Percentiles rank a stretch among this genome's conserved stretches.
Evolutionary conservation across 495 filamentous ascomycete species (phyloP).

Genomic region (Parathielavia appendiculata): DNA sequence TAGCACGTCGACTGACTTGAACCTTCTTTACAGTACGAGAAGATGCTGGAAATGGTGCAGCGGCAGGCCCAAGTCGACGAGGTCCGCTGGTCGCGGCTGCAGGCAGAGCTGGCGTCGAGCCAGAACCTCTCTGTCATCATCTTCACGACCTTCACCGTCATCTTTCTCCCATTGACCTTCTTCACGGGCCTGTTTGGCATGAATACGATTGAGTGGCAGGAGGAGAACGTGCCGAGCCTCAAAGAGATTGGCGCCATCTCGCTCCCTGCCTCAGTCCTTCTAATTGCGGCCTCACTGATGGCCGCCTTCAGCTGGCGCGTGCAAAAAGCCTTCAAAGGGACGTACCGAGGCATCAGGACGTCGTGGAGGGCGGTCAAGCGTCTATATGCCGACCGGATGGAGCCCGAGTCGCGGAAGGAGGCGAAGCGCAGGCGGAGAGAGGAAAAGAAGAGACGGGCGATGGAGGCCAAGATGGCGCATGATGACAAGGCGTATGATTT

Average conservation of each 20-base stretch:
- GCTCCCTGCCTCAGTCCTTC: constrained; percentile 35
- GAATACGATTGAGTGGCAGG: constrained; percentile 61
- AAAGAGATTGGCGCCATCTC: constrained; percentile 38
- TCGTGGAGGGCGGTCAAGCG: constrained; percentile 12
- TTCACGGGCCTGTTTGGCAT: constrained; percentile 65
- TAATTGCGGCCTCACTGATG: constrained; percentile 39
- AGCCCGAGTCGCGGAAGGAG: constrained; percentile 28
- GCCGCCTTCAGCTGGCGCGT: constrained; percentile 41
- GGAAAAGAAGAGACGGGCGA: constrained; percentile 24
- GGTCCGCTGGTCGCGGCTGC: constrained; percentile 57
- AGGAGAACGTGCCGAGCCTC: constrained; percentile 36
- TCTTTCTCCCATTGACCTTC: constrained; percentile 62
- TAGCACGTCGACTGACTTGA: not conserved
- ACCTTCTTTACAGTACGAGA: constrained; percentile 47
- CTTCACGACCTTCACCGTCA: constrained; percentile 64
- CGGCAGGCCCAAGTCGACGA: constrained; percentile 66
- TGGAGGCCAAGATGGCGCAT: constrained; percentile 16
- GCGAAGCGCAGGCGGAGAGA: constrained; percentile 24
- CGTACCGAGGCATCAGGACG: constrained; percentile 19
- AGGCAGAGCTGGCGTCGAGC: constrained; percentile 57
- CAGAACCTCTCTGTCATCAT: constrained; percentile 64
- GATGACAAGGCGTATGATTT: constrained; percentile 42
- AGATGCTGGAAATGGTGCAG: constrained; percentile 62
- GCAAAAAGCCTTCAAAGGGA: constrained; percentile 29
- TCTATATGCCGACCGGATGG: constrained; percentile 23